A percentile compares a stretch with the other conserved stretches of the same genome.
These are phyloP conservation scores for Tylopilus microsporus DNA, from an alignment of 1,284 basidiomycete species.

Conservation along the genomic window DNA sequence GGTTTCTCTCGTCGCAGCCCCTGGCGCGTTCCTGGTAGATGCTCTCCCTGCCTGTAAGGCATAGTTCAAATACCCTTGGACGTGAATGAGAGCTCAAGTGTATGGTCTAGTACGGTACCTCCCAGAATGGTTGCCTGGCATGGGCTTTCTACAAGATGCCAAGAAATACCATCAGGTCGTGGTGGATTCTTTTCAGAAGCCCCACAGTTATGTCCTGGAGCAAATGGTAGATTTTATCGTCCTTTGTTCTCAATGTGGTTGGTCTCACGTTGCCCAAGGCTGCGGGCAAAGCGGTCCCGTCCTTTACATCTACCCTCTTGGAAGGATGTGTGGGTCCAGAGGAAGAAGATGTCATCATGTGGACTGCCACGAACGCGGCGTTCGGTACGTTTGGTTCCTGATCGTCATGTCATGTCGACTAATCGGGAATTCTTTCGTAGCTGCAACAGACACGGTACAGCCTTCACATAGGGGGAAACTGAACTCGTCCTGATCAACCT, in stretches of 20 bases:
- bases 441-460: constrained; percentile 23
- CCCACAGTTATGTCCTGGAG: constrained; percentile 37
- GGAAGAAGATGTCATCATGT: constrained; percentile 27
- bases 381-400: constrained; percentile 6
- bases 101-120: constrained; percentile 34
- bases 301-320: constrained; percentile 31
- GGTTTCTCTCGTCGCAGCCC: constrained; percentile 9
- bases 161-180: constrained; percentile 33
- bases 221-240: constrained; percentile 35
- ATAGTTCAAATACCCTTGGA: rapidly evolving
- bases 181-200: constrained; percentile 32
- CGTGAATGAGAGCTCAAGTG: background rate
- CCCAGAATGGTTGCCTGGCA: constrained; percentile 50
- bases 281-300: constrained; percentile 35
- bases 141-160: constrained; percentile 41
- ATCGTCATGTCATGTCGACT: background rate
- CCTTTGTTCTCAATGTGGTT: background rate
- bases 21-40: constrained; percentile 31
- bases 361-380: constrained; percentile 12
- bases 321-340: constrained; percentile 16
- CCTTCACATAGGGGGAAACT: background rate
- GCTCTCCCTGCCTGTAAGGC: constrained; percentile 26
- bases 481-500: background rate
- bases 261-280: constrained; percentile 28
- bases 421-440: constrained; percentile 12